Evolutionary conservation across 2,329 filamentous ascomycete species (phyloP), one percentile per base, ranked within the genome.

Genomic region (Paradendryphiella salina): DNA sequence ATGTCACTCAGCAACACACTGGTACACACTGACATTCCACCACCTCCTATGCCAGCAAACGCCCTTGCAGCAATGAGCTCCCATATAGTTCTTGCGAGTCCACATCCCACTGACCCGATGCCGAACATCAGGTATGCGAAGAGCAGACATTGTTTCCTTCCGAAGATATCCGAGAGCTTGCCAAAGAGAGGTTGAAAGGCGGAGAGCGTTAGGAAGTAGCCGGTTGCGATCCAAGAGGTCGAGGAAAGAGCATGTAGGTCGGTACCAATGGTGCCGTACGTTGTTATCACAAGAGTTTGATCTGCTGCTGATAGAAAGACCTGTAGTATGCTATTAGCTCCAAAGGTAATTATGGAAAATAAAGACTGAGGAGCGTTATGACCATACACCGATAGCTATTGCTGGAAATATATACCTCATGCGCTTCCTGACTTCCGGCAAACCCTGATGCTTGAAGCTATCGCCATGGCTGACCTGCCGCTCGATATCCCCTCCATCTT

Each of bases 111-210:
- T 52, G 84, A 88, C 0, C 87, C 86, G 6, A 85, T 67, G 3
- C 83, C 84, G 65, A 89, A 89, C 42, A 87, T 71, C 17, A 75
- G 67, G 60, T 88, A 88, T 2, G 82, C 79, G 57, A 86, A 84
- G 5, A 90, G 75, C 5, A 90, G 75, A 56, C 82, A 84, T 63
- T 79, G 62, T 63, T 89, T 88, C 5, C 87, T 80, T 9, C 86
- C 85, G 60, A 89, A 88, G 26, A 89, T 87, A 64, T 89, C 86
- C 42, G 80, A 84, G 4, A 89, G 75, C 60, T 86, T 87, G 38
- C 87, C 87, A 59, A 87, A 90, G 0, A 90, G 74, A 1, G 88
- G 88, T 66, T 92, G 88, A 60, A 87, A 89, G 17, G 85, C 85
- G 3, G 87, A 89, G 43, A 89, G 74, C 1, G 88, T 89, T 44